Base-by-base conservation (phyloP, 2,329 filamentous ascomycete genomes). In the Phoma sp. region DNA sequence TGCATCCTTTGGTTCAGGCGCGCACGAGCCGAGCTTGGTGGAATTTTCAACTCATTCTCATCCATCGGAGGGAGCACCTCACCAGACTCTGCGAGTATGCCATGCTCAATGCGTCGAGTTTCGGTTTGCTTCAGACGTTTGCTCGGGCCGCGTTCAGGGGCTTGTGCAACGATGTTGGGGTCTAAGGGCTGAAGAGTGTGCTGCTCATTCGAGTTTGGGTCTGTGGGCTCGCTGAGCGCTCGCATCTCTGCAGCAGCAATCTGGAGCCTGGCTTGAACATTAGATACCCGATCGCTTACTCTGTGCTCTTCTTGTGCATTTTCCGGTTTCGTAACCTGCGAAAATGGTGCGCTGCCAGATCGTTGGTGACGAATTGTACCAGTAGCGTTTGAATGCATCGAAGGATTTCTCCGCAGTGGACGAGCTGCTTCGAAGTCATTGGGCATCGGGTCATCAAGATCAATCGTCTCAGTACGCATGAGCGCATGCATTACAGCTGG, bases 391-490 rank as follows among this genome's bases (percentile, higher is more conserved):
- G 60, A 49, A 28, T 63, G 54, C n/a, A 48, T 54, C 2, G 42
- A 50, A 14, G 43, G 36, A 5, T 23, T 33, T 20, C 55, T 61
- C 18, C 46, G 47, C 28, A 53, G 23, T n/a, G 59, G 57, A 9
- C 56, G 61, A 10, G 77, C 74, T 5, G 75, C 78, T 11, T 60
- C 50, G 12, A 71, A 58, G 11, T 72, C 56, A 21, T 57, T 58
- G 12, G 64, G 60, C 2, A 64, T 64, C 6, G 75, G 53, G 14
- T 72, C 72, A 54, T 81, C 79, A 2, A 81, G 69, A 60, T 81
- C 79, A 26, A 80, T 74, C 2, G 76, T 78, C 49, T 78, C 74
- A 7, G 65, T 74, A 9, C 72, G 71, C 4, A 68, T 40, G 3
- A 69, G 57, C 9, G 57, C 64, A 39, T 62, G 36, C 18, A 46